Evolutionary conservation across 2,329 filamentous ascomycete species (phyloP).

Genomic region (Tolypocladium ophioglossoides): DNA sequence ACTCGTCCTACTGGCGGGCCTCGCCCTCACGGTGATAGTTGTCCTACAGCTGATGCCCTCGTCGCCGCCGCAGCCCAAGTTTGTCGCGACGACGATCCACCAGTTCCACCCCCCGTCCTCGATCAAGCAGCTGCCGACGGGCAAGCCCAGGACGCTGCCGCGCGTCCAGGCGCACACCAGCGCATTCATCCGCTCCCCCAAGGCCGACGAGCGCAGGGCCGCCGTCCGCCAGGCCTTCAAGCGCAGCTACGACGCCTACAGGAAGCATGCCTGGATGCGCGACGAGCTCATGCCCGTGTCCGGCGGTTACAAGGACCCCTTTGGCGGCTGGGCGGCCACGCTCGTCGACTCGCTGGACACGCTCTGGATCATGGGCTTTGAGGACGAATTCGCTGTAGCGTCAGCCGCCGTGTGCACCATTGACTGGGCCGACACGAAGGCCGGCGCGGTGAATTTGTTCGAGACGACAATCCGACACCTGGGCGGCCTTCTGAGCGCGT

Average conservation of each 20-base stretch:
- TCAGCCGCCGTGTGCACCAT: conserved; percentile 35
- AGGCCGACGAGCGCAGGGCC: conserved; percentile 18
- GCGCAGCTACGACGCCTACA: conserved; percentile 40
- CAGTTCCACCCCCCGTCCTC: conserved; percentile 18
- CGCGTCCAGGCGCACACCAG: conserved; percentile 17
- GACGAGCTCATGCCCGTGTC: conserved; percentile 42
- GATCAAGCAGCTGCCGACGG: conserved; percentile 20
- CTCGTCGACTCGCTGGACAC: conserved; percentile 52
- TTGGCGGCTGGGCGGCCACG: conserved; percentile 47
- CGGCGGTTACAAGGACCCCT: conserved; percentile 33
- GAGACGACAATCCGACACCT: conserved; percentile 46
- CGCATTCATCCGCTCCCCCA: conserved; percentile 9
- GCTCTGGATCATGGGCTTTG: conserved; percentile 51
- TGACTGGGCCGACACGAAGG: conserved; percentile 37
- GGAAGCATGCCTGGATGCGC: conserved; percentile 38
- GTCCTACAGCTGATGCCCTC: conserved; percentile 11
- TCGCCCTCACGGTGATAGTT: conserved; percentile 10
- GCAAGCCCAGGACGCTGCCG: conserved; percentile 13
- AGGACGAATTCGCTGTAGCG: conserved; percentile 45
- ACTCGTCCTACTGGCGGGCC: conserved; percentile 9
- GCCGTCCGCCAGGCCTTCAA: conserved; percentile 31
- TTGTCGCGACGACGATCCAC: conserved; percentile 10
- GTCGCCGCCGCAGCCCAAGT: conserved; percentile 4
- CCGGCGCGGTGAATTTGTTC: conserved; percentile 35
- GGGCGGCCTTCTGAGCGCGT: conserved; percentile 39